Evolutionary conservation across 148 eudicot species (phyloP).

Genomic region (Tetragonia tetragonoides): DNA sequence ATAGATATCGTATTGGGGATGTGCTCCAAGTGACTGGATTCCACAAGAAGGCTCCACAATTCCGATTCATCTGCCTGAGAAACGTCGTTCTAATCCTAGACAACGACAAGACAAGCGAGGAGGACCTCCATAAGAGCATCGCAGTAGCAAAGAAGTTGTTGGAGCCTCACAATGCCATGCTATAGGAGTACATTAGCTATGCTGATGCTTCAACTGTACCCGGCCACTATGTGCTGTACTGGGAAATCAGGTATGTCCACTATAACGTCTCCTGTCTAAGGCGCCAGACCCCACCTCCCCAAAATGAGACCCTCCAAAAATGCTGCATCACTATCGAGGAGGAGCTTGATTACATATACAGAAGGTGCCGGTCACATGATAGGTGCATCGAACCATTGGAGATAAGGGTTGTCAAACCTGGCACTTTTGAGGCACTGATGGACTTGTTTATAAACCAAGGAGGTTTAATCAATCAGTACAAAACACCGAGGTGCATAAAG

Average conservation of each 20-base stretch:
- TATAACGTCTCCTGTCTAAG: background rate
- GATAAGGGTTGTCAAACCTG: constrained; percentile 54
- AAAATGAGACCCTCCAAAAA: constrained; percentile 37
- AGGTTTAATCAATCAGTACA: constrained; percentile 77
- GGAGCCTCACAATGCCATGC: constrained; percentile 46
- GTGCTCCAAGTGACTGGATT: constrained; percentile 76
- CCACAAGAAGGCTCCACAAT: constrained; percentile 71
- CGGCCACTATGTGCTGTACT: constrained; percentile 76
- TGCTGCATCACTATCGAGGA: constrained; percentile 69
- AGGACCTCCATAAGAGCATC: constrained; percentile 64
- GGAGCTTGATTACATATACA: constrained; percentile 57
- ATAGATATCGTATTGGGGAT: constrained; percentile 71
- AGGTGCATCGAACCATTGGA: constrained; percentile 72
- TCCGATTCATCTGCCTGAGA: constrained; percentile 70
- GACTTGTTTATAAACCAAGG: constrained; percentile 61
- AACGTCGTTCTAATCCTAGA: constrained; percentile 75
- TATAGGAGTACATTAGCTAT: constrained; percentile 69
- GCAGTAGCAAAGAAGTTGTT: constrained; percentile 52
- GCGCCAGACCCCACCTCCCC: background rate
- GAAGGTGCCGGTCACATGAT: constrained; percentile 56
- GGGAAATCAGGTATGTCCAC: constrained; percentile 45
- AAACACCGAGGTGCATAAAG: constrained; percentile 78
- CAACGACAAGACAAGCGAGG: constrained; percentile 71
- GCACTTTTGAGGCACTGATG: constrained; percentile 72
- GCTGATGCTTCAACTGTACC: constrained; percentile 64